These are phyloP conservation scores for Ceratobasidium sp. DNA, from an alignment of 1,284 basidiomycete species.

Conservation along the genomic window DNA sequence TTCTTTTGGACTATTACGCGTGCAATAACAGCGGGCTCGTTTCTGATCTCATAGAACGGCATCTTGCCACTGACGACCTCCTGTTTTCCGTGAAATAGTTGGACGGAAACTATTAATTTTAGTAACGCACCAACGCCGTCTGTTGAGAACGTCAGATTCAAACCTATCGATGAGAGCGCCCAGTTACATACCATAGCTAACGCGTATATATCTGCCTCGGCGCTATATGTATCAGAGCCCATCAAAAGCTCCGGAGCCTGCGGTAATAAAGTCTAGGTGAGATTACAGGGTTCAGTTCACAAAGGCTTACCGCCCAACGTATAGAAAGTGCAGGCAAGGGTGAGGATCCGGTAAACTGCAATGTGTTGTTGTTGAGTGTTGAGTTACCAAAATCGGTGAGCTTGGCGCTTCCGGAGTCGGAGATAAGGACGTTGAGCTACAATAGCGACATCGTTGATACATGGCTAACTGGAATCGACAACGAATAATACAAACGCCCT, in stretches of 20 bases:
- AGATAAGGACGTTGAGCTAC: not conserved
- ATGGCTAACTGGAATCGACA: not conserved
- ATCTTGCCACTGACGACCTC: not conserved
- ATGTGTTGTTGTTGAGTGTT: not conserved
- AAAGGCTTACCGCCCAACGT: not conserved
- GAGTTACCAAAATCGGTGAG: slow-evolving; percentile 1
- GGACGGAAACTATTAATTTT: not conserved
- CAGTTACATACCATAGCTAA: slow-evolving; percentile 1
- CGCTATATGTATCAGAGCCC: not conserved
- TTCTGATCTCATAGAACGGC: not conserved
- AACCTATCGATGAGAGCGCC: not conserved
- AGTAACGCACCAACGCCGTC: slow-evolving; percentile 2
- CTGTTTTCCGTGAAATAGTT: not conserved
- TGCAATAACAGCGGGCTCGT: not conserved
- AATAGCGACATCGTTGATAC: not conserved
- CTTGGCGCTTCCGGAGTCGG: not conserved
- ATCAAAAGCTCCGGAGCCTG: slow-evolving; percentile 6
- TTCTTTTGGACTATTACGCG: not conserved
- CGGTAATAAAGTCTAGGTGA: too few relatives aligned
- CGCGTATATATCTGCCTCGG: slow-evolving; percentile 7
- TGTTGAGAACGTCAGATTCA: not conserved
- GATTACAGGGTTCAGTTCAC: not conserved
- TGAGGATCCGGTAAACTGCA: not conserved
- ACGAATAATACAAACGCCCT: not conserved
- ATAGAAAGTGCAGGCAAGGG: not conserved